Evolutionary conservation across 805 yeast species (phyloP).

Genomic region (Brettanomyces naardenensis): DNA sequence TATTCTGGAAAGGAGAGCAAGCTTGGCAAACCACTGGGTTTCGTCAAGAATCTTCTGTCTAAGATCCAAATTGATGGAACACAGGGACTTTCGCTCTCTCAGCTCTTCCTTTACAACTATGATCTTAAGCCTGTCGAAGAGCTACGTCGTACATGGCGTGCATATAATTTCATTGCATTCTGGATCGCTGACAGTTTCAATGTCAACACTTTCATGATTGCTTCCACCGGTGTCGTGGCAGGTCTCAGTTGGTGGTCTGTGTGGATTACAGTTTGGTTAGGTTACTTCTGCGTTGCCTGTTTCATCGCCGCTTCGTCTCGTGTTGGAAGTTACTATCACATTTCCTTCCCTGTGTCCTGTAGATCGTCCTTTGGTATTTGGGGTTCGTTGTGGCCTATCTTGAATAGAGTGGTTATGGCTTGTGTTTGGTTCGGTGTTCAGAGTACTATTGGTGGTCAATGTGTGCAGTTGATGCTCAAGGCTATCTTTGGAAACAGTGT

Average conservation of each 20-base stretch:
- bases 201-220: slow-evolving; percentile 87
- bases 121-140: slow-evolving; percentile 77
- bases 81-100: slow-evolving; percentile 37
- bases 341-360: slow-evolving; percentile 76
- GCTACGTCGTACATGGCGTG: slow-evolving; percentile 72
- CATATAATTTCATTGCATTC: slow-evolving; percentile 72
- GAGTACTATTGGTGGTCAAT: slow-evolving; percentile 76
- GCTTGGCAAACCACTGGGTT: background rate
- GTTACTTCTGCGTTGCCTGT: slow-evolving; percentile 61
- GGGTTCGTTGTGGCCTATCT: slow-evolving; percentile 82
- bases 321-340: slow-evolving; percentile 73
- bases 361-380: slow-evolving; percentile 82
- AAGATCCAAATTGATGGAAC: slow-evolving; percentile 23
- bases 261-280: slow-evolving; percentile 85
- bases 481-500: slow-evolving; percentile 67
- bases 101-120: slow-evolving; percentile 61
- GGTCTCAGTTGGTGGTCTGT: slow-evolving; percentile 89
- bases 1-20: background rate
- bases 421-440: slow-evolving; percentile 84
- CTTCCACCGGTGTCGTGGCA: slow-evolving; percentile 71
- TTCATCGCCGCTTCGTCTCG: slow-evolving; percentile 69
- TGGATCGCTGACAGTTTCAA: slow-evolving; percentile 91
- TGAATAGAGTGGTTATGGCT: slow-evolving; percentile 78
- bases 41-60: slow-evolving; percentile 7
- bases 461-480: slow-evolving; percentile 69